Conservation (phyloP, 2,329 filamentous ascomycete species). For the Fusarium paranaense region DNA sequence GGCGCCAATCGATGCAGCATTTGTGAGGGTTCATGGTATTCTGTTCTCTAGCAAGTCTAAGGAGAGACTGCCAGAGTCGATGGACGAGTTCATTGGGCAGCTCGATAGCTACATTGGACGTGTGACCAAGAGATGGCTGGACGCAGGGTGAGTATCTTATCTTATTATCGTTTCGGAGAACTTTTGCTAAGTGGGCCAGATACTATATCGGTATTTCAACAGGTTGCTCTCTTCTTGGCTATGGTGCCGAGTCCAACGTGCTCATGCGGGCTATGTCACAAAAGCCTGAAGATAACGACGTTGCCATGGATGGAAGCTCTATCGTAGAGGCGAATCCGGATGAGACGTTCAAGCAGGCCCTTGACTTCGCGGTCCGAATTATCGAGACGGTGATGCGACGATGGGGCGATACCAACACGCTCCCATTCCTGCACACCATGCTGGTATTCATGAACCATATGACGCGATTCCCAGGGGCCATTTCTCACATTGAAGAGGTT, state of each 20-base stretch:
- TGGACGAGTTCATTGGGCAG: conserved; percentile 61
- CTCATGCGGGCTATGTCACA: conserved; percentile 56
- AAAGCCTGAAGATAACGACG: conserved; percentile 43
- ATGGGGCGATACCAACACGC: conserved; percentile 67
- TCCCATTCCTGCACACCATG: conserved; percentile 72
- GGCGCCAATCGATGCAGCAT: conserved; percentile 64
- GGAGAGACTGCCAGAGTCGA: conserved; percentile 59
- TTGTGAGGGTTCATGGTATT: conserved; percentile 73
- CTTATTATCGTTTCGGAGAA: not conserved
- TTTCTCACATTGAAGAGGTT: conserved; percentile 55
- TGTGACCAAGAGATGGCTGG: conserved; percentile 63
- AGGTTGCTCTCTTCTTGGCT: conserved; percentile 49
- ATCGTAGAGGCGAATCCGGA: conserved; percentile 39
- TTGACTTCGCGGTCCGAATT: conserved; percentile 56
- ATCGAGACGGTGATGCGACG: conserved; percentile 62
- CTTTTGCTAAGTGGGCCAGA: conserved; percentile 30
- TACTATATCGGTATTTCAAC: conserved; percentile 50
- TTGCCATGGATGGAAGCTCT: conserved; percentile 37
- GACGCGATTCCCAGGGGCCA: conserved; percentile 54
- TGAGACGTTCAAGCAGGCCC: conserved; percentile 51
- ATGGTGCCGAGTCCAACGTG: conserved; percentile 56
- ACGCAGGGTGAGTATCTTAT: conserved; percentile 53
- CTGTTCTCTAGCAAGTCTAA: conserved; percentile 66
- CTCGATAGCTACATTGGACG: conserved; percentile 69
- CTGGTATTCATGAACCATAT: conserved; percentile 69